These are phyloP conservation scores for Chrysanthemum lavandulifolium DNA, from an alignment of 129 eudicot species.

Conservation along the genomic window DNA sequence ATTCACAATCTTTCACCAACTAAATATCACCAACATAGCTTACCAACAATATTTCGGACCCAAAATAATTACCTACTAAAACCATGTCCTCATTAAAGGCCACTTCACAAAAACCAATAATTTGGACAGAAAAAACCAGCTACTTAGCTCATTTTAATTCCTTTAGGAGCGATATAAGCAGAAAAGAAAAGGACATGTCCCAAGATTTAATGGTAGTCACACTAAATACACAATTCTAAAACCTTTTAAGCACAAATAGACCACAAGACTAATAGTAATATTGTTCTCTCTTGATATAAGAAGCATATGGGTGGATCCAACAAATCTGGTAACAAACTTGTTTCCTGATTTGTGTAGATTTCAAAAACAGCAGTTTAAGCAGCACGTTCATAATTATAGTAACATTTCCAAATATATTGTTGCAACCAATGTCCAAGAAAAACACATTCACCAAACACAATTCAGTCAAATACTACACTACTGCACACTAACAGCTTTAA, in stretches of 20 bases:
- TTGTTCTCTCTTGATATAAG: too few species aligned
- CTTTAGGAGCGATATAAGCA: too few species aligned
- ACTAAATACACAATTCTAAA: neutral
- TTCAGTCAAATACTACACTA: neutral
- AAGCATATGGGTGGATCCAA: too few species aligned
- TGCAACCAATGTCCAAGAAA: neutral
- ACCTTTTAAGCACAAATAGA: neutral
- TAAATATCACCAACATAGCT: too few species aligned
- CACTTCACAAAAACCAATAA: neutral
- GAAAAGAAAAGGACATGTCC: too few species aligned
- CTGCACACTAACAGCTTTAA: conserved; percentile 13
- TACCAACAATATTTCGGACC: neutral
- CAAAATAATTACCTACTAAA: neutral
- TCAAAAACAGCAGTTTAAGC: conserved; percentile 8
- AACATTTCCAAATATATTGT: neutral
- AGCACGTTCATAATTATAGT: neutral
- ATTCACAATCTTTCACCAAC: too few species aligned
- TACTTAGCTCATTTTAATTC: too few species aligned
- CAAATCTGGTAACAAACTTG: neutral
- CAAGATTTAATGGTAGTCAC: neutral
- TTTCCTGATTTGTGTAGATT: neutral
- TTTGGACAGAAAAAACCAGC: too few species aligned
- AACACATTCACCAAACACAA: conserved; percentile 6
- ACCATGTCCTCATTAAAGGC: neutral
- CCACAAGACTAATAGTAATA: neutral